Evolutionary conservation across 2,329 filamentous ascomycete genomes (phyloP), one percentile per base, ranked within the genome.

Genomic region (Dothideomycetes sp.): DNA sequence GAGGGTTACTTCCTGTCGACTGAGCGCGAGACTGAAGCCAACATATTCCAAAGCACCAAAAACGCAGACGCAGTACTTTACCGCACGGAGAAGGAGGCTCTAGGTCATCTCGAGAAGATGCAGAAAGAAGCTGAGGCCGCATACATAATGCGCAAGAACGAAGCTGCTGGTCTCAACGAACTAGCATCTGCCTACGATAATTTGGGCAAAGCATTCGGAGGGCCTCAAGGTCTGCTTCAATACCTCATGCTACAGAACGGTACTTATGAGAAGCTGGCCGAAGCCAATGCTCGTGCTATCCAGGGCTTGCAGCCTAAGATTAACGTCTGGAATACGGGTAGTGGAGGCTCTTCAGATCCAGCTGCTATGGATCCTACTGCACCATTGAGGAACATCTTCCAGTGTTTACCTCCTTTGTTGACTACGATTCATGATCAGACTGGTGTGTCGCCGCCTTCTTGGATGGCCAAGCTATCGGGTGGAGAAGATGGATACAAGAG

Each of bases 361-460:
- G 55, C 57, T 15, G 65, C 62, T n/a, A 64, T 73, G 41, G 79
- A 84, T 44, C 61, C 70, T 7, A 65, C 71, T 17, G 74, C 73
- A 1, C 72, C 81, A 4, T 80, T 91, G 63, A 71, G 84, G 49
- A 88, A 89, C 51, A 72, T 93, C 25, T 88, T 91, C 65, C 85
- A 91, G 68, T 82, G 79, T 58, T 67, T 93, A 46, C 86, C 86
- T 24, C 86, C 86, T 4, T 69, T 93, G 15, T 79, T 93, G 65
- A 78, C 74, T 8, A 93, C 86, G 0, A 89, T 94, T 54, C 81
- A 91, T 51, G 85, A 93, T 45, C 86, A 94, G 68, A 93, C 85
- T 0, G 85, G 85, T 0, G 87, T 93, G 53, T 71, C 73, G 1
- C 76, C 88, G 5, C 86, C 86, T 1, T 75, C 74, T 53, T 93